Evolutionary conservation across 495 filamentous ascomycete genomes (phyloP).

Genomic region (Xylaria castorea): DNA sequence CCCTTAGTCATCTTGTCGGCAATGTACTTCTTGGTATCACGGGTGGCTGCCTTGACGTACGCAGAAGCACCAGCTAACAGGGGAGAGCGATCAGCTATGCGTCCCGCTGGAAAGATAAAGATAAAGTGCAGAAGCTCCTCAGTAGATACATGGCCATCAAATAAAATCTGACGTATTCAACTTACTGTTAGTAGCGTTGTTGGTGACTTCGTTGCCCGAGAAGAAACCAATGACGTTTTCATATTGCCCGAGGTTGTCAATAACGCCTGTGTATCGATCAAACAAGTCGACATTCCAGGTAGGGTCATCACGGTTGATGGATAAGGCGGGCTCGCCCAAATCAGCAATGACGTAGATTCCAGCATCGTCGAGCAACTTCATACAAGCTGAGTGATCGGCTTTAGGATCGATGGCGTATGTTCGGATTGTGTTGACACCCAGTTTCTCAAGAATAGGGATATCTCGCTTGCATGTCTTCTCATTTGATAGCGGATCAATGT

Average conservation of each 20-base stretch:
- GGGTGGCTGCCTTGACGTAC: slow-evolving; percentile 95
- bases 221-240: slow-evolving; percentile 94
- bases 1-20: slow-evolving; percentile 60
- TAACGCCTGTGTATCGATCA: slow-evolving; percentile 78
- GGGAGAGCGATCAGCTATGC: background rate
- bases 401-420: slow-evolving; percentile 90
- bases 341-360: slow-evolving; percentile 96
- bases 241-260: slow-evolving; percentile 81
- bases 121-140: background rate
- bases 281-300: slow-evolving; percentile 78
- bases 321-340: slow-evolving; percentile 76
- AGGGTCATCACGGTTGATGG: slow-evolving; percentile 83
- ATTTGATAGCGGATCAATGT: slow-evolving; percentile 75
- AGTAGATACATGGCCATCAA: background rate
- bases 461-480: slow-evolving; percentile 74
- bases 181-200: slow-evolving; percentile 74
- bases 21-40: slow-evolving; percentile 94
- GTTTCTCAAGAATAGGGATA: slow-evolving; percentile 75
- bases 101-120: background rate
- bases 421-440: slow-evolving; percentile 89
- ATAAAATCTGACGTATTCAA: background rate
- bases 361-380: slow-evolving; percentile 79
- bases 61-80: slow-evolving; percentile 70
- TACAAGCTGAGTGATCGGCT: slow-evolving; percentile 80
- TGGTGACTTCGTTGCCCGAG: slow-evolving; percentile 95